phyloP scores from a whole-genome alignment of 495 filamentous ascomycete genomes.

The Neurospora sp. region DNA sequence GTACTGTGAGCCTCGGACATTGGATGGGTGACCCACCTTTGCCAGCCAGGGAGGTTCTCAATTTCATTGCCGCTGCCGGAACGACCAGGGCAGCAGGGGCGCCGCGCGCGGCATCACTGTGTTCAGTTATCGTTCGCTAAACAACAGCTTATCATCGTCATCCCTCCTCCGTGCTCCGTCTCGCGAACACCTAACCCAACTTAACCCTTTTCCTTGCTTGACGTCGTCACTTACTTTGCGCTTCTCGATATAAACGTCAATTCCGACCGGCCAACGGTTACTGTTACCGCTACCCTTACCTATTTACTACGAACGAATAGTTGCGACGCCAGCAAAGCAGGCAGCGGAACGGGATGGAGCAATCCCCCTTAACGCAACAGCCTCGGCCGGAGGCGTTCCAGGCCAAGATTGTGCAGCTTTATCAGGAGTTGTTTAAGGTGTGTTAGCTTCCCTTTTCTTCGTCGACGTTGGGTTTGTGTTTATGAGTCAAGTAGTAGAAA shows the following conservation, averaged over 20 bases:
- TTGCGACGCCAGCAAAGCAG: background rate
- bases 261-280: background rate
- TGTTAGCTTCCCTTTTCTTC: too few relatives aligned
- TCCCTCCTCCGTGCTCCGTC: background rate
- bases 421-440: conserved; percentile 81
- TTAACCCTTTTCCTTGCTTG: background rate
- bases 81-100: background rate
- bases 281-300: background rate
- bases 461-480: too few relatives aligned
- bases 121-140: background rate
- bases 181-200: background rate
- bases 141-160: background rate
- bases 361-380: conserved; percentile 89
- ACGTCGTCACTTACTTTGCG: background rate
- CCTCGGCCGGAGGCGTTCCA: conserved; percentile 81
- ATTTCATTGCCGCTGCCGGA: background rate
- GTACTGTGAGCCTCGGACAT: background rate
- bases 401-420: conserved; percentile 86
- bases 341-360: conserved; percentile 50
- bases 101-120: background rate
- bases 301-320: background rate
- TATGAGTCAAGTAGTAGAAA: too few relatives aligned
- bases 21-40: background rate
- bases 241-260: background rate
- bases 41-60: background rate